phyloP scores from a whole-genome alignment of 2,329 filamentous ascomycete species.

The Emydomyces testavorans region DNA sequence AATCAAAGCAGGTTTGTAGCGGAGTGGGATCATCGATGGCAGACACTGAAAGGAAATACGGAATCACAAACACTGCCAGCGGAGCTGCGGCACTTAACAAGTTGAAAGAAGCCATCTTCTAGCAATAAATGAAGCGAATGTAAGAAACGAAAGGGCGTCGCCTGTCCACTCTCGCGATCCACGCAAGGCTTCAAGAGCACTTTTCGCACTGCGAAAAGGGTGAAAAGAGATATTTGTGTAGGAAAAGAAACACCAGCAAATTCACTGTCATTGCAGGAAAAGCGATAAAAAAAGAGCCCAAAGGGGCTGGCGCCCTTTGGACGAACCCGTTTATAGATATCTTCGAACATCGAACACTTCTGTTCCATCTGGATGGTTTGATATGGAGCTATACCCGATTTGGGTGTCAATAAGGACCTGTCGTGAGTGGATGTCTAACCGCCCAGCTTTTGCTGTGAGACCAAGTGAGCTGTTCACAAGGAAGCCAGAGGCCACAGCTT shows the following conservation, averaged over 20 bases:
- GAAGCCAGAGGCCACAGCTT: neutral
- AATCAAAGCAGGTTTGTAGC: slow-evolving; percentile 12
- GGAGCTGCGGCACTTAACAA: neutral
- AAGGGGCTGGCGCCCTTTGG: neutral
- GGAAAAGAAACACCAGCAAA: neutral
- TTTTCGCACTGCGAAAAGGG: slow-evolving; percentile 7
- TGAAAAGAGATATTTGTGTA: neutral
- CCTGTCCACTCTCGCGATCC: slow-evolving; percentile 3
- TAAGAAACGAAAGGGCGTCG: neutral
- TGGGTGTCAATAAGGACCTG: slow-evolving; percentile 11
- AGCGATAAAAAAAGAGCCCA: neutral
- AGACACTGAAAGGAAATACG: neutral
- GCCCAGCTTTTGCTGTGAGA: neutral
- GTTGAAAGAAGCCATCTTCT: slow-evolving; percentile 4
- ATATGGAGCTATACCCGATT: slow-evolving; percentile 12
- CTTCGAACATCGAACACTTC: neutral
- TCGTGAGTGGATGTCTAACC: slow-evolving; percentile 12
- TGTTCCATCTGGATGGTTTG: neutral
- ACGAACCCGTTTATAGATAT: neutral
- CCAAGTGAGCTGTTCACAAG: neutral
- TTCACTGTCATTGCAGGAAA: neutral
- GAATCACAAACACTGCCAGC: neutral
- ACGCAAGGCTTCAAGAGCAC: neutral
- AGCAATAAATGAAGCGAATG: neutral
- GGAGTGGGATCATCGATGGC: slow-evolving; percentile 9